Conservation (phyloP, 495 filamentous ascomycete genomes). For the Tuber indicum region DNA sequence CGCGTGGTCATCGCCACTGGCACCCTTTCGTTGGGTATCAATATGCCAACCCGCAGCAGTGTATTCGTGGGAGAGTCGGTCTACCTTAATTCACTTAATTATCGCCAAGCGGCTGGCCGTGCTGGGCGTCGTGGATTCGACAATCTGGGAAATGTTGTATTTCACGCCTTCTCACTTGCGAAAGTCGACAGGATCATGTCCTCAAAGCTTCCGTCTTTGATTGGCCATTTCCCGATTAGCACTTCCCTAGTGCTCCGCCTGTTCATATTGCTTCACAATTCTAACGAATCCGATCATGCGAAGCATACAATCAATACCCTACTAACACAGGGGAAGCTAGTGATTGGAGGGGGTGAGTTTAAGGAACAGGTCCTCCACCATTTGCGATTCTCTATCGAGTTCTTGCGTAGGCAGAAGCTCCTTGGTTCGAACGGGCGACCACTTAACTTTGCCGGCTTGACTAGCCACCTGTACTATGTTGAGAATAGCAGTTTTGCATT, state of each 20-base stretch:
- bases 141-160: constrained; percentile 72
- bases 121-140: constrained; percentile 76
- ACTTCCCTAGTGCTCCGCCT: constrained; percentile 64
- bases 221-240: constrained; percentile 70
- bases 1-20: constrained; percentile 69
- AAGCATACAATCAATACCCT: constrained; percentile 56
- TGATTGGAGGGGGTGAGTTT: constrained; percentile 57
- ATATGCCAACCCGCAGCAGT: constrained; percentile 77
- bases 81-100: constrained; percentile 65
- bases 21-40: constrained; percentile 70
- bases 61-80: constrained; percentile 67
- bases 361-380: constrained; percentile 66
- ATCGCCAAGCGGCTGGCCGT: constrained; percentile 67
- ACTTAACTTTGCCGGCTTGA: constrained; percentile 62
- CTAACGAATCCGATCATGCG: constrained; percentile 57
- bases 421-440: constrained; percentile 55
- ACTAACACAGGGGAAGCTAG: constrained; percentile 60
- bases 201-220: constrained; percentile 63
- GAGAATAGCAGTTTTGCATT: constrained; percentile 67
- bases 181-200: constrained; percentile 61
- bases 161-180: constrained; percentile 53
- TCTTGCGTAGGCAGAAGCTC: constrained; percentile 61
- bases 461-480: constrained; percentile 66
- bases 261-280: constrained; percentile 59
- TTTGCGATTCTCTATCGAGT: constrained; percentile 72